These are phyloP conservation scores for Cryphonectria radicalis DNA, from an alignment of 2,329 filamentous ascomycete genomes.

Conservation along the genomic window DNA sequence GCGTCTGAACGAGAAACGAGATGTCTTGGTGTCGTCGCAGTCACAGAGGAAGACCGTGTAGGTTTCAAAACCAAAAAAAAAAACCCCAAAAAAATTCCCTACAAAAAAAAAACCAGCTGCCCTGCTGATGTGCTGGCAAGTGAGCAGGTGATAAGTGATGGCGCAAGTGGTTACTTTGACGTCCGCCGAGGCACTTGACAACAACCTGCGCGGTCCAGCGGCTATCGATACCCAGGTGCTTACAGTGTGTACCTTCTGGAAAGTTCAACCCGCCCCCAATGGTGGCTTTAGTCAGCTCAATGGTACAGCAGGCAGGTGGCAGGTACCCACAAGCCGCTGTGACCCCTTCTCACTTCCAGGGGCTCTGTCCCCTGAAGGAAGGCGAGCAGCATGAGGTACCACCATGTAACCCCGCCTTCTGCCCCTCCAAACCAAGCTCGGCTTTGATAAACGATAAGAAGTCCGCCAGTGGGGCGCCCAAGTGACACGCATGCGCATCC, in stretches of 20 bases:
- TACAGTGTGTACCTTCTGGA: constrained; percentile 30
- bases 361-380: neutral
- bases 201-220: neutral
- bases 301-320: neutral
- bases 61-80: neutral
- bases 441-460: constrained; percentile 13
- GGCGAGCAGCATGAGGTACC: neutral
- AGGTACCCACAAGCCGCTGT: neutral
- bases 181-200: neutral
- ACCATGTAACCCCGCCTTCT: constrained; percentile 5
- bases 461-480: neutral
- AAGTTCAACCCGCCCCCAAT: constrained; percentile 26
- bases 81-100: neutral
- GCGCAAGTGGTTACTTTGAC: neutral
- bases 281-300: constrained; percentile 22
- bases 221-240: neutral
- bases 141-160: constrained; percentile 1
- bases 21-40: neutral
- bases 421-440: constrained; percentile 9
- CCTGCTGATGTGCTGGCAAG: neutral
- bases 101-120: neutral
- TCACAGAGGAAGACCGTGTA: neutral
- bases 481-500: constrained; percentile 1
- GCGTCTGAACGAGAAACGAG: neutral
- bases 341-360: neutral